These are phyloP conservation scores for Hygrophorus pudorinus DNA, from an alignment of 768 basidiomycete species.

Conservation along the genomic window DNA sequence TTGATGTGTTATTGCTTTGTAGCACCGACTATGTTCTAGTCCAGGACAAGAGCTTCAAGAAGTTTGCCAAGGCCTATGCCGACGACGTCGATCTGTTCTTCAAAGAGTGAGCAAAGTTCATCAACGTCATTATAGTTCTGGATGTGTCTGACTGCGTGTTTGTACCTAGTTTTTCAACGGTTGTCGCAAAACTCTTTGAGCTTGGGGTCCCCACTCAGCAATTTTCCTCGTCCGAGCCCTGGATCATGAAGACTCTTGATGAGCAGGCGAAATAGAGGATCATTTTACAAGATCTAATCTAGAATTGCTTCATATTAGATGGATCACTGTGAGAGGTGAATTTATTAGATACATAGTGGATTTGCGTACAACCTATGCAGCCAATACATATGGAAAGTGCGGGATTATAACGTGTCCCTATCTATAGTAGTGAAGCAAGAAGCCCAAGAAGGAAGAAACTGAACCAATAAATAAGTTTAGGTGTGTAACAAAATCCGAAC, in stretches of 20 bases:
- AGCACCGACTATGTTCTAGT: constrained; percentile 83
- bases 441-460: too few relatives aligned
- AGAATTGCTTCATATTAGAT: too few relatives aligned
- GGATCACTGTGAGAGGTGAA: too few relatives aligned
- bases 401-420: too few relatives aligned
- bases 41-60: constrained; percentile 90
- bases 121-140: neutral
- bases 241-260: constrained; percentile 55
- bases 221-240: constrained; percentile 62
- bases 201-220: constrained; percentile 85
- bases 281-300: too few relatives aligned
- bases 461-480: too few relatives aligned
- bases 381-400: too few relatives aligned
- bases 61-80: constrained; percentile 80
- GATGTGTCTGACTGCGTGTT: constrained; percentile 8
- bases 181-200: constrained; percentile 74
- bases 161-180: constrained; percentile 66
- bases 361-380: too few relatives aligned
- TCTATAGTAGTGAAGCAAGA: too few relatives aligned
- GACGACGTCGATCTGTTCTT: constrained; percentile 82
- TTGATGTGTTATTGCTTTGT: neutral
- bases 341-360: too few relatives aligned
- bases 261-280: constrained; percentile 23
- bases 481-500: too few relatives aligned
- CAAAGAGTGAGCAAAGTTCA: constrained; percentile 61